These are phyloP conservation scores for Sporothrix phasma DNA, from an alignment of 2,329 filamentous ascomycete genomes.

Conservation along the genomic window DNA sequence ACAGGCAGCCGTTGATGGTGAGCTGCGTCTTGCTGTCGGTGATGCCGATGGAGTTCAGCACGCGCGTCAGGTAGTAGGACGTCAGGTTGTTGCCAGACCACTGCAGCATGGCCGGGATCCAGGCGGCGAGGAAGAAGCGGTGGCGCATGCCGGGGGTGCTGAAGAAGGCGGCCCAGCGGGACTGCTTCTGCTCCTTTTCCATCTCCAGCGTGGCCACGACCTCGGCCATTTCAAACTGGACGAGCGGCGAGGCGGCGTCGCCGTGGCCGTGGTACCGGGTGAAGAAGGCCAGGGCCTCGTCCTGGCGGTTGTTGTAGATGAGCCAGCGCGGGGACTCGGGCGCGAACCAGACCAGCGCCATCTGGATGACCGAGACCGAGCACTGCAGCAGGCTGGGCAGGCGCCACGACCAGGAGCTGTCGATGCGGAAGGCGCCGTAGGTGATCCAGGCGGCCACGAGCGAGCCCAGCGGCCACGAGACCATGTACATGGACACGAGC, in stretches of 20 bases:
- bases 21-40: slow-evolving; percentile 18
- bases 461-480: slow-evolving; percentile 70
- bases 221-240: slow-evolving; percentile 18
- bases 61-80: slow-evolving; percentile 27
- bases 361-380: slow-evolving; percentile 14
- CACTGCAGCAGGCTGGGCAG: slow-evolving; percentile 37
- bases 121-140: slow-evolving; percentile 16
- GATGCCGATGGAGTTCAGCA: slow-evolving; percentile 27
- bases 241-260: slow-evolving; percentile 11
- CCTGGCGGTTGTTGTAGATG: slow-evolving; percentile 20
- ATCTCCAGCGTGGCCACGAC: slow-evolving; percentile 27
- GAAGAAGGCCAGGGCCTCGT: slow-evolving; percentile 31
- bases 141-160: slow-evolving; percentile 17
- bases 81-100: slow-evolving; percentile 23
- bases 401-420: slow-evolving; percentile 23
- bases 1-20: slow-evolving; percentile 21
- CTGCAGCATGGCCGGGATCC: slow-evolving; percentile 16
- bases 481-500: slow-evolving; percentile 68
- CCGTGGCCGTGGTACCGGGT: slow-evolving; percentile 16
- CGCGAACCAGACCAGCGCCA: slow-evolving; percentile 13
- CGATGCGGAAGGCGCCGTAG: slow-evolving; percentile 42
- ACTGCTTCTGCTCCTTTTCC: slow-evolving; percentile 21
- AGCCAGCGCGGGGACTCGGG: slow-evolving; percentile 17
- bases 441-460: slow-evolving; percentile 64
- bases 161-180: slow-evolving; percentile 14